Evolutionary conservation across 176 grass and related monocot species (phyloP).

Genomic region (Cymbopogon citratus): DNA sequence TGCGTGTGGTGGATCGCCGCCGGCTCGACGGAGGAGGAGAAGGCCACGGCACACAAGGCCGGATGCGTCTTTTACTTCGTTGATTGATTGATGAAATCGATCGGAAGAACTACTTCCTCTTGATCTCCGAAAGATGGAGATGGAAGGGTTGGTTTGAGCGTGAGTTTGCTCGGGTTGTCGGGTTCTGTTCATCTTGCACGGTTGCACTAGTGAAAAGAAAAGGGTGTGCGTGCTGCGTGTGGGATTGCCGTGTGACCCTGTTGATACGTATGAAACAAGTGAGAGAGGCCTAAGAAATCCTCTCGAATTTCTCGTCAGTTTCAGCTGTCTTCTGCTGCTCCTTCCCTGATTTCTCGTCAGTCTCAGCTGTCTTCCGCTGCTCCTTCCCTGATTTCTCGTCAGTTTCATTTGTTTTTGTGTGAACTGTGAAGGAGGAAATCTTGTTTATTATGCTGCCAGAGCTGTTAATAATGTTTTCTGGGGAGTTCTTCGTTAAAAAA

Average conservation of each 20-base stretch:
- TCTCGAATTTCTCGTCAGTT: neutral
- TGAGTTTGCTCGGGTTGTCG: conserved; percentile 4
- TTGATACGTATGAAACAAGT: conserved; percentile 8
- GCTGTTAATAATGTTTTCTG: neutral
- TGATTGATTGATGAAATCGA: neutral
- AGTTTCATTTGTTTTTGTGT: neutral
- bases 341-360: neutral
- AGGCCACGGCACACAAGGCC: neutral
- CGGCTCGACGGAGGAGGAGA: neutral
- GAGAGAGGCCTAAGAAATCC: conserved; percentile 9
- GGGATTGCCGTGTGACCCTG: conserved; percentile 27
- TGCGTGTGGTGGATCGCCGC: neutral
- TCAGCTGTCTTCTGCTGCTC: neutral
- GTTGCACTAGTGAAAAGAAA: conserved; percentile 1
- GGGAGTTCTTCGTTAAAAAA: neutral
- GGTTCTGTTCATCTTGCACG: neutral
- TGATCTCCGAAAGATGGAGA: conserved; percentile 37
- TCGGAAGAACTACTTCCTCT: neutral
- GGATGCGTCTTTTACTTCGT: neutral
- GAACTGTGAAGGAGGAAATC: neutral
- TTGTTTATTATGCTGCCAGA: neutral
- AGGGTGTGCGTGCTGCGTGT: neutral
- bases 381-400: too few relatives aligned
- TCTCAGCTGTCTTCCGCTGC: too few relatives aligned
- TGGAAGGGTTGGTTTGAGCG: neutral